A percentile compares a stretch with the other conserved stretches of the same genome.
These are phyloP conservation scores for Monilinia polystroma DNA, from an alignment of 2,329 filamentous ascomycete genomes.

Conservation along the genomic window DNA sequence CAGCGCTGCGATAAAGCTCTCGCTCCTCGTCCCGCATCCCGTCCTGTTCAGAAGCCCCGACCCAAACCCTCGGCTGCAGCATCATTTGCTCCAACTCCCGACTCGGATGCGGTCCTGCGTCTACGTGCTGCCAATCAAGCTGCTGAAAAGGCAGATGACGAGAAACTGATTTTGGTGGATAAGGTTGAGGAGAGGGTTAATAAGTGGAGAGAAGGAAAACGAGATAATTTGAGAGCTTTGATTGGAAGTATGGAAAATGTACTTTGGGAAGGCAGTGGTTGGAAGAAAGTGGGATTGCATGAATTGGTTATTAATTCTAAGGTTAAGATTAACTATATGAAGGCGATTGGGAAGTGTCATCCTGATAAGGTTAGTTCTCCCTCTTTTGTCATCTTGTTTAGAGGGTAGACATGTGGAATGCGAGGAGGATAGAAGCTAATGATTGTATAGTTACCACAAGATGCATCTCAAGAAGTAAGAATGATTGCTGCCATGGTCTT, in stretches of 20 bases:
- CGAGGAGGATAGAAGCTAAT: slow-evolving; percentile 16
- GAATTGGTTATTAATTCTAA: slow-evolving; percentile 90
- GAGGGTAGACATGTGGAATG: neutral
- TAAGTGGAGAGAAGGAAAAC: slow-evolving; percentile 85
- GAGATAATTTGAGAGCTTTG: slow-evolving; percentile 86
- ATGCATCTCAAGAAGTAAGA: slow-evolving; percentile 62
- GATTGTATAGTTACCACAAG: slow-evolving; percentile 55
- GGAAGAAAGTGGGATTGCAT: slow-evolving; percentile 95
- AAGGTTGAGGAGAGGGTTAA: slow-evolving; percentile 76
- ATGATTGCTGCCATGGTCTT: slow-evolving; percentile 67
- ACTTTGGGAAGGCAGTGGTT: slow-evolving; percentile 87
- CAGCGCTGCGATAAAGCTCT: slow-evolving; percentile 86
- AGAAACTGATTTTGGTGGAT: slow-evolving; percentile 87
- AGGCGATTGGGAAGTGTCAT: slow-evolving; percentile 97
- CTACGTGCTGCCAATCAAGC: slow-evolving; percentile 82
- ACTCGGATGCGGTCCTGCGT: slow-evolving; percentile 75
- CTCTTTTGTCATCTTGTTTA: neutral
- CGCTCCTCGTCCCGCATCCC: slow-evolving; percentile 58
- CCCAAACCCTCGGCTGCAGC: slow-evolving; percentile 46
- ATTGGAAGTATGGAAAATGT: slow-evolving; percentile 84
- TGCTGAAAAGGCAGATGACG: slow-evolving; percentile 82
- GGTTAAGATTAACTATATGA: slow-evolving; percentile 98
- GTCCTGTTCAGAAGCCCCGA: slow-evolving; percentile 46
- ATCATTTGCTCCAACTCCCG: slow-evolving; percentile 45
- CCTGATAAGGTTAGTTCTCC: slow-evolving; percentile 82